These are phyloP conservation scores for Striga hermonthica DNA, from an alignment of 305 asterid species.

Conservation along the genomic window DNA sequence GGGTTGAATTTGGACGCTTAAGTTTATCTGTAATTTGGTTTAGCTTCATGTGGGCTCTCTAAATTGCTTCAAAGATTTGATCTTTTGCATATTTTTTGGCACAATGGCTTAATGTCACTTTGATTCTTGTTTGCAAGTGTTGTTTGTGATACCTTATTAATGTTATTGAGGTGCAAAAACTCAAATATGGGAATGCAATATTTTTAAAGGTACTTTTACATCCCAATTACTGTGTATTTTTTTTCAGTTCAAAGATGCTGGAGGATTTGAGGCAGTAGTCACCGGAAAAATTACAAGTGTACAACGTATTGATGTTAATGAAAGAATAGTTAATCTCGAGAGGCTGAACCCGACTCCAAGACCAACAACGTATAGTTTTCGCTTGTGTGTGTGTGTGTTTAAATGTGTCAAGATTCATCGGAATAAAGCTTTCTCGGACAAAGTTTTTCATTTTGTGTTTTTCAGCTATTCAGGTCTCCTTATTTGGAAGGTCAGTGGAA, in stretches of 20 bases:
- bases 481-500: constrained; percentile 63
- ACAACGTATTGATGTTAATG: constrained; percentile 77
- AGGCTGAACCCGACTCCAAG: constrained; percentile 50
- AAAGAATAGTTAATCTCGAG: constrained; percentile 77
- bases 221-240: not conserved
- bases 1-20: constrained; percentile 22
- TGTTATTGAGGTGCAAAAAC: constrained; percentile 1
- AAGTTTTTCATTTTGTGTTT: constrained; percentile 34
- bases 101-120: not conserved
- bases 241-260: constrained; percentile 82
- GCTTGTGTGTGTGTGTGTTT: constrained; percentile 16
- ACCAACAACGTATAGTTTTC: constrained; percentile 87
- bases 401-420: not conserved
- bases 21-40: not conserved
- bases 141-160: not conserved
- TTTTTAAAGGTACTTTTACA: not conserved
- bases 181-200: constrained; percentile 2
- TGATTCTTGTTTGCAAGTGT: not conserved
- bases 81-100: constrained; percentile 4
- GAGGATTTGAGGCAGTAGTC: constrained; percentile 75
- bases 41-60: too few species aligned
- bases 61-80: constrained; percentile 13
- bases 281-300: constrained; percentile 63
- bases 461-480: constrained; percentile 55
- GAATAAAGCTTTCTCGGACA: constrained; percentile 18